These are phyloP conservation scores for Lasiosphaeris hirsuta DNA, from an alignment of 495 filamentous ascomycete species.

Conservation along the genomic window DNA sequence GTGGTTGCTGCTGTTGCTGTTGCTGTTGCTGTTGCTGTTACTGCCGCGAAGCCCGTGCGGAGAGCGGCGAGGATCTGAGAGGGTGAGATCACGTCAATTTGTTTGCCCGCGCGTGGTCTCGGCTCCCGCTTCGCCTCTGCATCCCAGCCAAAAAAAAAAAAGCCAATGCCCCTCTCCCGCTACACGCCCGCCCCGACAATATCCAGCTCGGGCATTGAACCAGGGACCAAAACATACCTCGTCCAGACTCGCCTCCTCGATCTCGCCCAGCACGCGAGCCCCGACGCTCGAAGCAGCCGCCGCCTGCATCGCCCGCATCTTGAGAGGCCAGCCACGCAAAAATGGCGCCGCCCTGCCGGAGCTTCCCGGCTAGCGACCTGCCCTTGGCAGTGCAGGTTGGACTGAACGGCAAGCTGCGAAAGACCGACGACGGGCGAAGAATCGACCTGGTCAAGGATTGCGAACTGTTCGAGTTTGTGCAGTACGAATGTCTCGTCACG, in stretches of 20 bases:
- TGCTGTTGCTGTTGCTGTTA: conserved; percentile 7
- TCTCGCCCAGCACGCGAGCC: conserved; percentile 53
- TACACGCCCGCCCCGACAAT: no score
- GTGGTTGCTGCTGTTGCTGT: neutral
- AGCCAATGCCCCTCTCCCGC: no score
- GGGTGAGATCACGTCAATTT: neutral
- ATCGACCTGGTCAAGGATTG: conserved; percentile 63
- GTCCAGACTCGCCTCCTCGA: conserved; percentile 37
- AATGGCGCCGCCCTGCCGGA: conserved; percentile 61
- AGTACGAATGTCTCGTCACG: conserved; percentile 73
- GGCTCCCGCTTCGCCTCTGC: neutral
- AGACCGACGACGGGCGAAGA: conserved; percentile 40
- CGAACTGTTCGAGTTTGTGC: conserved; percentile 71
- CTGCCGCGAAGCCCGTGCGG: conserved; percentile 36
- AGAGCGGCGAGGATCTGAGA: conserved; percentile 44
- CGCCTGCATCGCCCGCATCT: conserved; percentile 19
- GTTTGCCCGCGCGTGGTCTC: neutral
- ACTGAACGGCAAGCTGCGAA: conserved; percentile 45
- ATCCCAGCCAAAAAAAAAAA: no score
- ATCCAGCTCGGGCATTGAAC: neutral
- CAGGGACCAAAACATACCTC: conserved; percentile 36
- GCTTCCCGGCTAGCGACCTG: conserved; percentile 55
- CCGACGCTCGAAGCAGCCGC: conserved; percentile 49
- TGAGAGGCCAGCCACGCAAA: neutral
- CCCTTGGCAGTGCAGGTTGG: conserved; percentile 46